These are phyloP conservation scores for Coemansia sp. DNA, from an alignment of 192 early-diverging fungal genomes.

Conservation along the genomic window DNA sequence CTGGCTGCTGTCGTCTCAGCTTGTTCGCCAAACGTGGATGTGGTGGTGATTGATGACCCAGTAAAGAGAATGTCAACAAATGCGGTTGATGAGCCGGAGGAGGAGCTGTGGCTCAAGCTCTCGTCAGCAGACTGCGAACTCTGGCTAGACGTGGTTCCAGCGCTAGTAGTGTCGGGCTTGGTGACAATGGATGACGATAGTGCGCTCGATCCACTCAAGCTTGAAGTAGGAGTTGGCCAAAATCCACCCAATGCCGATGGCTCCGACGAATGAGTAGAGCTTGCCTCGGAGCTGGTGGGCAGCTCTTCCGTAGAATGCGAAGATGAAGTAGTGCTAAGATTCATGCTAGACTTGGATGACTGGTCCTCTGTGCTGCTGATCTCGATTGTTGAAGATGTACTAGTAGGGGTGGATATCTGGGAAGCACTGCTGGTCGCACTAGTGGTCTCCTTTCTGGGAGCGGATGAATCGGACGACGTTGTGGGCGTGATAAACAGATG, in stretches of 20 bases:
- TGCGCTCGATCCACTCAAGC: too few relatives aligned
- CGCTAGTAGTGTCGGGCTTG: not conserved
- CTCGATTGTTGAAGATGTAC: not conserved
- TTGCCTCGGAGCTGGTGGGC: not conserved
- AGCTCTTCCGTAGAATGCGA: not conserved
- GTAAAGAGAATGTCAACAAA: conserved; percentile 2
- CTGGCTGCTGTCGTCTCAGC: not conserved
- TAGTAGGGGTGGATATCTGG: not conserved
- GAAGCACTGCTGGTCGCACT: not conserved
- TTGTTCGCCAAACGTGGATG: not conserved
- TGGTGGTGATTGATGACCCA: not conserved
- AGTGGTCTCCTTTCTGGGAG: not conserved
- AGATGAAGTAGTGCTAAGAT: not conserved
- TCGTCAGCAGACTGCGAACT: not conserved
- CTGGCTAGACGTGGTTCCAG: not conserved
- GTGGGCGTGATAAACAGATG: not conserved
- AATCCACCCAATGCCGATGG: not conserved
- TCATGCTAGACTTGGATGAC: not conserved
- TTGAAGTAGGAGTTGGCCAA: not conserved
- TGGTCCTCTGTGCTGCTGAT: not conserved
- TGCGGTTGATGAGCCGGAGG: not conserved
- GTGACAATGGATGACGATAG: not conserved
- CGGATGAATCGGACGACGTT: not conserved
- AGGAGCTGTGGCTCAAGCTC: not conserved
- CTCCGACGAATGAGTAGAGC: not conserved